Evolutionary conservation across 805 yeast genomes (phyloP), one percentile per base, ranked within the genome.

Genomic region (Jamesozyma spencerorum): DNA sequence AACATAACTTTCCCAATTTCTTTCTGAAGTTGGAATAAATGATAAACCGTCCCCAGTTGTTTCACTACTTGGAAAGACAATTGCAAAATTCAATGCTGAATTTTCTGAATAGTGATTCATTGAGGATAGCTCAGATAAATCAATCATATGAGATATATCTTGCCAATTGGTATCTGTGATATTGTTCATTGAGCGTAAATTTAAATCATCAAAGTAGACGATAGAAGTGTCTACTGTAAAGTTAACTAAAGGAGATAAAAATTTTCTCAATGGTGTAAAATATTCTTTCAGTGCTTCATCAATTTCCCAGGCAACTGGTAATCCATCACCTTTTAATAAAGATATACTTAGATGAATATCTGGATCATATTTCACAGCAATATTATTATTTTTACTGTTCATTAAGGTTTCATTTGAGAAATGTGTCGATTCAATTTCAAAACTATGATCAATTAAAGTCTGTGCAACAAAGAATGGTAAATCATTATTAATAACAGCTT

Each of bases 221-320:
- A 85, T 71, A 57, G 85, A 94, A 1, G 94, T 70, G 50, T 85
- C 90, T 18, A 88, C 68, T 4, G 88, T 74, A 54, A 90, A 77
- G 50, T 82, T 79, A 26, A 86, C 74, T 46, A 75, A 70, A 28
- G 72, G 71, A 6, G 69, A 55, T 39, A 88, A 63, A 19, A 67
- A 60, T 1, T 64, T 50, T 37, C 84, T 63, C 20, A 84, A 70
- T 1, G 85, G 82, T 2, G 65, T 53, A 48, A 86, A 75, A 43
- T 65, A 59, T 14, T 59, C 51, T n/a, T 67, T 54, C 10, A 80
- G 50, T 4, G 82, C 73, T 1, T 61, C 44, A 12, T 73, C 78
- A 35, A 85, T 75, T 28, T 83, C 85, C 96, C 97, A 90, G 3
- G 68, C 67, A 7, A 85, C 65, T 3, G 80, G 76, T 14, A 66